Conservation (phyloP, 768 basidiomycete genomes). For the Amanita pseudoporphyria region DNA sequence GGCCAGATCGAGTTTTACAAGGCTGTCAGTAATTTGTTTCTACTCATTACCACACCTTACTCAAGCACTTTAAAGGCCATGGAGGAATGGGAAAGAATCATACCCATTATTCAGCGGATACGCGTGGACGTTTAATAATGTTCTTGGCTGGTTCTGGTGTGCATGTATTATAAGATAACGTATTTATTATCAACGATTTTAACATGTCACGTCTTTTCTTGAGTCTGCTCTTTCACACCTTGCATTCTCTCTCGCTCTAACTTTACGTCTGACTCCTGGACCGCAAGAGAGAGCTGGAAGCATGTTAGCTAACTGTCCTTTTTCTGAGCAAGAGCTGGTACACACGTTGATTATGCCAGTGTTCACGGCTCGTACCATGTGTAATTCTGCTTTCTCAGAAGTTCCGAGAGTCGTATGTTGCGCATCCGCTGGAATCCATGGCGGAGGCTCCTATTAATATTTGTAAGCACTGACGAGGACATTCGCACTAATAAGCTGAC, state of each 20-base stretch:
- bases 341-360: conserved; percentile 76
- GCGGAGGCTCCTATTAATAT: conserved; percentile 46
- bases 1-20: conserved; percentile 95
- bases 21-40: conserved; percentile 36
- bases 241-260: conserved; percentile 26
- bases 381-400: conserved; percentile 58
- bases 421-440: conserved; percentile 70
- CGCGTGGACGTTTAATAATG: conserved; percentile 72
- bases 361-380: conserved; percentile 72
- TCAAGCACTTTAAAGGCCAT: conserved; percentile 47
- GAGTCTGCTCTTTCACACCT: background rate
- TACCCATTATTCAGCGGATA: conserved; percentile 89
- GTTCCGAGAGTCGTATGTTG: conserved; percentile 61
- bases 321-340: background rate
- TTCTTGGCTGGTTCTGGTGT: conserved; percentile 10
- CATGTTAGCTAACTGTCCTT: background rate
- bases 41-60: background rate
- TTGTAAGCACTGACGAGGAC: background rate
- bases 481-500: conserved; percentile 15
- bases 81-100: conserved; percentile 96
- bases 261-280: conserved; percentile 76
- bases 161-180: conserved; percentile 15
- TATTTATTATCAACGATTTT: background rate
- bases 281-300: conserved; percentile 51
- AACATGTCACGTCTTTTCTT: background rate